These are phyloP conservation scores for Madurella mycetomatis DNA, from an alignment of 2,329 filamentous ascomycete species.

Conservation along the genomic window DNA sequence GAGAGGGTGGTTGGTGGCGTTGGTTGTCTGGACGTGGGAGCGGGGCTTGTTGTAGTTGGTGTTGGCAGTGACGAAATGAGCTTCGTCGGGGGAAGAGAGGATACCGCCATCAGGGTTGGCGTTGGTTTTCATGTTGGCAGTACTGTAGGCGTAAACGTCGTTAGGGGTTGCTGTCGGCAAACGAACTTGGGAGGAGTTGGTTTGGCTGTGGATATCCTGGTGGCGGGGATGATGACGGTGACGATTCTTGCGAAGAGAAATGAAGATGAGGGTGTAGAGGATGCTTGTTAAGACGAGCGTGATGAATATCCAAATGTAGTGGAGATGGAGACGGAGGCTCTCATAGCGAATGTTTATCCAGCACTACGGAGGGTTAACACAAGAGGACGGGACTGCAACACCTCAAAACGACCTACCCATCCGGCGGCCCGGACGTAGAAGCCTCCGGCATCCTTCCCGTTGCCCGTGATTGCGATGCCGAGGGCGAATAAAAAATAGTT, in stretches of 20 bases:
- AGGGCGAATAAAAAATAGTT: constrained; percentile 44
- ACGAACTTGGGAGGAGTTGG: not conserved
- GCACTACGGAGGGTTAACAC: constrained; percentile 42
- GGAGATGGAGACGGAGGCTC: constrained; percentile 51
- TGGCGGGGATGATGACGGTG: constrained; percentile 4
- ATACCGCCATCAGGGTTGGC: too few relatives aligned
- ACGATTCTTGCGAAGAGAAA: constrained; percentile 28
- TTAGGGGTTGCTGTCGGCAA: constrained; percentile 2
- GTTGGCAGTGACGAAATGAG: too few relatives aligned
- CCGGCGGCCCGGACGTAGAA: constrained; percentile 52
- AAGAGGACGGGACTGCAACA: not conserved
- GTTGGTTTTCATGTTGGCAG: constrained; percentile 5
- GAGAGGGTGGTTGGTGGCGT: not conserved
- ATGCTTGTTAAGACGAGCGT: constrained; percentile 33
- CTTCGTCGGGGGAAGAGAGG: too few relatives aligned
- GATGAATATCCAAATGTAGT: constrained; percentile 60
- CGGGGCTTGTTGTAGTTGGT: too few relatives aligned
- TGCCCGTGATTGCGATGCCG: constrained; percentile 28
- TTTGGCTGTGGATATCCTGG: not conserved
- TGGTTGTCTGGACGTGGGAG: not conserved
- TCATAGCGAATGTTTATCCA: constrained; percentile 55
- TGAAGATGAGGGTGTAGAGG: constrained; percentile 36
- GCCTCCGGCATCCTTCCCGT: constrained; percentile 27
- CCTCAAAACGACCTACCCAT: constrained; percentile 37
- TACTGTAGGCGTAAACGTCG: constrained; percentile 2